Base-by-base conservation (phyloP, 78 protist genomes). In the Emiliania huxleyi region DNA sequence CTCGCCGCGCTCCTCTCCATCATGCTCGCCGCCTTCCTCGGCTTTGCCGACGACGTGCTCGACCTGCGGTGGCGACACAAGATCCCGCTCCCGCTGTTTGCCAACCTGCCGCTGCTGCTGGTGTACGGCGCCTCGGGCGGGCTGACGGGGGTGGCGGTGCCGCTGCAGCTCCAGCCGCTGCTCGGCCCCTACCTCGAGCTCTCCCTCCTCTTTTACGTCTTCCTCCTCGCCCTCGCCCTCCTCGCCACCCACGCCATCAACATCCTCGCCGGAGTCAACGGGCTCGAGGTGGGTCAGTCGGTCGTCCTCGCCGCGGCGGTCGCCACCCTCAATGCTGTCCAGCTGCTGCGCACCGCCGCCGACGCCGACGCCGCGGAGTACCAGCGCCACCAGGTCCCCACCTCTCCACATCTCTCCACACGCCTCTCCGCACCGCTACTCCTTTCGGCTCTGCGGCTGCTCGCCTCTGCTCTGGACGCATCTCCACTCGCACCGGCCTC, bases 1-100 rank as follows among this genome's bases (percentile, higher is more conserved):
- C n/a, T 97, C 62, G 97, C 98, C 15, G 98, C 97, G 18, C 91
- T 98, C 37, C 77, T 95, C 23, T 83, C 96, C 11, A 96, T 97
- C 93, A 89, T 96, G 48, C 95, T 97, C 88, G 98, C 96, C 98
- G 75, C 96, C 42, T 94, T 99, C 75, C 95, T 98, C n/a, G 99
- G 99, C 87, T 99, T 99, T 52, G 98, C 97, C 12, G 99, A 99
- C 93, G 99, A 99, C 71, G 99, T 99, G 33, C 96, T 99, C 19
- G 97, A 98, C 81, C 95, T 99, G 21, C 62, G 96, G 2, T 98
- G 99, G 98, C 42, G 95, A 2, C 81, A 95, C 91, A 98, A 98
- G 92, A 92, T 99, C 26, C n/a, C 95, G 21, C 92, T 98, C 29
- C 97, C 99, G 22, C 49, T 96, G 83, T n/a, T 97, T 15, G 98